Evolutionary conservation across 768 basidiomycete species (phyloP).

Genomic region (Erythrobasidium yunnanense): DNA sequence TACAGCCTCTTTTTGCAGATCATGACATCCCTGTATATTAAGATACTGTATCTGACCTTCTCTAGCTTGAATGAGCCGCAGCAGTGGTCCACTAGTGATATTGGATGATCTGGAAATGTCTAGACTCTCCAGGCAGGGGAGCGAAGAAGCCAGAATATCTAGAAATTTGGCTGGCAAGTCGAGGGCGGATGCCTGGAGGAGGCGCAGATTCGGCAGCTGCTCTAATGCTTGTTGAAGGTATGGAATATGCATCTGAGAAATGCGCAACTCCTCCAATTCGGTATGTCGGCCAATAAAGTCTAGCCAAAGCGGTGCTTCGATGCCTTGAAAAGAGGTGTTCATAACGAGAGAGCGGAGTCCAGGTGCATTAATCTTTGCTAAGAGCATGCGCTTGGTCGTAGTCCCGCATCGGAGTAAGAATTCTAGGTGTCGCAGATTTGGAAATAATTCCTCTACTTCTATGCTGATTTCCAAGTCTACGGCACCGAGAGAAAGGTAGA

Average conservation of each 20-base stretch:
- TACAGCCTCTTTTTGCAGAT: constrained; percentile 22
- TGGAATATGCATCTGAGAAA: background rate
- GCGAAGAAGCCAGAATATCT: background rate
- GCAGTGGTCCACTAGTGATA: background rate
- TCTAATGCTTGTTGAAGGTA: background rate
- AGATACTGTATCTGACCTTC: background rate
- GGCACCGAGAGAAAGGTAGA: too few relatives aligned
- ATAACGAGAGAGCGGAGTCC: background rate
- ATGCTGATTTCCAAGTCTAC: too few relatives aligned
- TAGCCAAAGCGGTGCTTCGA: background rate
- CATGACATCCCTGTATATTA: constrained; percentile 9
- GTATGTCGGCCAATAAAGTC: background rate
- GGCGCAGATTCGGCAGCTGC: background rate
- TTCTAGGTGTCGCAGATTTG: background rate
- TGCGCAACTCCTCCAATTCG: background rate
- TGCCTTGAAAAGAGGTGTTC: background rate
- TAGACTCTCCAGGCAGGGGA: background rate
- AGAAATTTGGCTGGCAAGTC: background rate
- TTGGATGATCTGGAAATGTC: background rate
- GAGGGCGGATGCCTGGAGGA: background rate
- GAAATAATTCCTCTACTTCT: too few relatives aligned
- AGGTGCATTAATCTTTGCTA: background rate
- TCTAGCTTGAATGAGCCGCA: constrained; percentile 13
- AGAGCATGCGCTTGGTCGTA: background rate
- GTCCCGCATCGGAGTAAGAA: background rate